These are phyloP conservation scores for Coemansia sp. DNA, from an alignment of 192 early-diverging fungal species.

Conservation along the genomic window DNA sequence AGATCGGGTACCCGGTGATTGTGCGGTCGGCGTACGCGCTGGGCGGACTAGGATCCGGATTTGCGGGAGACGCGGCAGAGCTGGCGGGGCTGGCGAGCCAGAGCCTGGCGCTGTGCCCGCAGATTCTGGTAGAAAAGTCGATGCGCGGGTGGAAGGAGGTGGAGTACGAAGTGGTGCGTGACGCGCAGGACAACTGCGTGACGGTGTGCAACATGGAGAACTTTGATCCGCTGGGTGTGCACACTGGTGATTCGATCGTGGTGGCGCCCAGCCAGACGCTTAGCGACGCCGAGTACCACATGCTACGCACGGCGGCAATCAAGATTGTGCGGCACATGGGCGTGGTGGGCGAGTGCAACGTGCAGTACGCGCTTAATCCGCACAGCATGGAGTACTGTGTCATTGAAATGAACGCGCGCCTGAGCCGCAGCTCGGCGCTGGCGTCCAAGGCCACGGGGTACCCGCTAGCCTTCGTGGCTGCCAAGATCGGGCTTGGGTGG, in stretches of 20 bases:
- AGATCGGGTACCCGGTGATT: conserved; percentile 93
- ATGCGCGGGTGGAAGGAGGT: conserved; percentile 99
- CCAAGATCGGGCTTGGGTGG: conserved; percentile 91
- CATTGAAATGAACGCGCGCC: conserved; percentile 97
- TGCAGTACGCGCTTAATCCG: conserved; percentile 95
- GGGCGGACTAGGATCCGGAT: conserved; percentile 96
- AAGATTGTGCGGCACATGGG: conserved; percentile 94
- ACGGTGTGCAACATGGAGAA: conserved; percentile 99
- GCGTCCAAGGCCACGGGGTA: conserved; percentile 98
- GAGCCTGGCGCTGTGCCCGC: conserved; percentile 81
- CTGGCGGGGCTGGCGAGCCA: conserved; percentile 76
- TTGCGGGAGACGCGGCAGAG: conserved; percentile 72
- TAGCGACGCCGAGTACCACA: conserved; percentile 91
- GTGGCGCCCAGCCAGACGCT: conserved; percentile 97
- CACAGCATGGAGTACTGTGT: conserved; percentile 81
- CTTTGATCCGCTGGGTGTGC: conserved; percentile 97
- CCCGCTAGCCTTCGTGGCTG: conserved; percentile 95
- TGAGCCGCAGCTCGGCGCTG: conserved; percentile 79
- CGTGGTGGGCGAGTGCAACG: conserved; percentile 97
- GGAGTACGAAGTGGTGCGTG: conserved; percentile 98
- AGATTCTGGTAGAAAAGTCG: conserved; percentile 89
- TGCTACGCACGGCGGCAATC: conserved; percentile 92
- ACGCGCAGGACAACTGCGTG: conserved; percentile 95
- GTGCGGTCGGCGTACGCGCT: conserved; percentile 91
- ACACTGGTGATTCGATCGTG: conserved; percentile 99